Evolutionary conservation across 331 rosid species (phyloP).

Genomic region (Cucumis variabilis): DNA sequence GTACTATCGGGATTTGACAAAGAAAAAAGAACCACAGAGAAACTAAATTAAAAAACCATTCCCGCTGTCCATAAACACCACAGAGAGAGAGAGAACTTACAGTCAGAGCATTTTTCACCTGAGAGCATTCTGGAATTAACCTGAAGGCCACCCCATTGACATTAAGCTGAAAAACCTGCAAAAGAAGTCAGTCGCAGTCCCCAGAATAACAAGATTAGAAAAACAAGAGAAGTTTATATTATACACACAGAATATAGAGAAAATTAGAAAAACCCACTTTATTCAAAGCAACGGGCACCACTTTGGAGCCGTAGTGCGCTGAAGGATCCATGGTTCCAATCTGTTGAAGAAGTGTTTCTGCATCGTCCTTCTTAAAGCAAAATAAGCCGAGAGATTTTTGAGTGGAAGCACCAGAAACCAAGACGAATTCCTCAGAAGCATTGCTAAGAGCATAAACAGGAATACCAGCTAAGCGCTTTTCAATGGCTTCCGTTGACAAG

Average conservation of each 20-base stretch:
- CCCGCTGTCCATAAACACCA: background rate
- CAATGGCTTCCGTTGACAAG: conserved; percentile 69
- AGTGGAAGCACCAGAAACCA: conserved; percentile 73
- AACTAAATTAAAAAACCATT: conserved; percentile 11
- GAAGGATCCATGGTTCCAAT: conserved; percentile 65
- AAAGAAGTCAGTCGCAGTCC: background rate
- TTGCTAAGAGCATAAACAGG: conserved; percentile 96
- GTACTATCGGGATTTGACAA: background rate
- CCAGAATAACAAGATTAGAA: background rate
- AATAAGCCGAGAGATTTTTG: conserved; percentile 76
- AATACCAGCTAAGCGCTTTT: conserved; percentile 81
- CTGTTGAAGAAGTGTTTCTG: conserved; percentile 77
- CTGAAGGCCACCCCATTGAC: conserved; percentile 92
- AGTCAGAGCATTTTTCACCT: conserved; percentile 72
- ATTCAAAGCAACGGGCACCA: conserved; percentile 83
- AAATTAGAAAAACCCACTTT: conserved; percentile 55
- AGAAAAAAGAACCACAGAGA: background rate
- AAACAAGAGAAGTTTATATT: background rate
- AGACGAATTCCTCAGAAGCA: conserved; percentile 74
- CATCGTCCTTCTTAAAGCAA: conserved; percentile 88
- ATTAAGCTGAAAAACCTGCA: conserved; percentile 90
- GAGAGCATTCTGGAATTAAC: conserved; percentile 83
- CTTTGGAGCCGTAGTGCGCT: conserved; percentile 76
- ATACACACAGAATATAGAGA: background rate
- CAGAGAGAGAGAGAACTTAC: conserved; percentile 47